A percentile compares a stretch with the other conserved stretches of the same genome.
phyloP scores from a whole-genome alignment of 2,329 filamentous ascomycete species.

The Neofusicoccum sp. region DNA sequence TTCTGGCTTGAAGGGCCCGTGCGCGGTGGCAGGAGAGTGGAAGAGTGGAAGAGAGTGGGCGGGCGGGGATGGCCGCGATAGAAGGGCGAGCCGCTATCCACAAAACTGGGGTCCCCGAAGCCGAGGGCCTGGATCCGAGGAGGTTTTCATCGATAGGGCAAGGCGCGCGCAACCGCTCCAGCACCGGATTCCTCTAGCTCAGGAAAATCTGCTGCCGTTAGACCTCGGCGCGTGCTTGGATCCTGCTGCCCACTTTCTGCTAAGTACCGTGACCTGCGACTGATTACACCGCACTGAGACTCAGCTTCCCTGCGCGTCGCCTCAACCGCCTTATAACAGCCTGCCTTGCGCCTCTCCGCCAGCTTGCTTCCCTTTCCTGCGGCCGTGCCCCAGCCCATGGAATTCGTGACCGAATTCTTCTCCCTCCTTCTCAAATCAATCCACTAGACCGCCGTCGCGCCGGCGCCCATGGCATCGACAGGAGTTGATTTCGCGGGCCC shows the following conservation, averaged over 20 bases:
- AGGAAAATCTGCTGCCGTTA: neutral
- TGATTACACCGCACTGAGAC: neutral
- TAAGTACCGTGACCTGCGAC: neutral
- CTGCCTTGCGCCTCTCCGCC: neutral
- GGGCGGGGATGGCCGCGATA: neutral
- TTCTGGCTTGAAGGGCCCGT: neutral
- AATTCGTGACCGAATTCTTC: conserved; percentile 34
- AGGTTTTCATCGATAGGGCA: conserved; percentile 4
- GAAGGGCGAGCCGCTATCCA: neutral
- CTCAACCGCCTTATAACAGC: neutral
- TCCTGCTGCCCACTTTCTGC: neutral
- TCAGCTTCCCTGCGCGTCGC: neutral
- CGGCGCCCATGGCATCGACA: conserved; percentile 33
- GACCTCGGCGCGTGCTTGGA: neutral
- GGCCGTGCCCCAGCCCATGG: conserved; percentile 27
- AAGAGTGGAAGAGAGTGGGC: neutral
- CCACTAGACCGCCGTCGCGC: conserved; percentile 20
- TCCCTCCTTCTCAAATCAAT: conserved; percentile 36
- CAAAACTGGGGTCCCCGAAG: conserved; percentile 5
- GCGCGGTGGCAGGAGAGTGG: neutral
- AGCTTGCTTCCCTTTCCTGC: neutral
- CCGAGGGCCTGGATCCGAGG: conserved; percentile 1
- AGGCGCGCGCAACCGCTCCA: conserved; percentile 6
- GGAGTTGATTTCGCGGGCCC: conserved; percentile 28
- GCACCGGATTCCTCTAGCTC: conserved; percentile 4